These are phyloP conservation scores for Gamarada debralockiae DNA, from an alignment of 495 filamentous ascomycete species.

Conservation along the genomic window DNA sequence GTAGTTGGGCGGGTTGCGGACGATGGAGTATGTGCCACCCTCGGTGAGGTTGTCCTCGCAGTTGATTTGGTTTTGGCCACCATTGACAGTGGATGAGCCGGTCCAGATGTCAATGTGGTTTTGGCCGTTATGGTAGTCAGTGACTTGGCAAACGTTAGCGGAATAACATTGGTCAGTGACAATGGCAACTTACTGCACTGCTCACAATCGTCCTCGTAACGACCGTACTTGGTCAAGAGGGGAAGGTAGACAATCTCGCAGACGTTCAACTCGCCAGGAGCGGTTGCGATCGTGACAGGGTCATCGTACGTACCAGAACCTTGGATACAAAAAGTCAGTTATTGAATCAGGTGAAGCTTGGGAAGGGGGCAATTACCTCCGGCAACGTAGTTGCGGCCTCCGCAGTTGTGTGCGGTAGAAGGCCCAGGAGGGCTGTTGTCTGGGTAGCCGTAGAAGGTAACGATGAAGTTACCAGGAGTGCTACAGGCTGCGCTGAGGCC, in stretches of 20 bases:
- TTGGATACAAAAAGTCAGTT: slow-evolving; percentile 14
- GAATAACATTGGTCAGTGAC: neutral
- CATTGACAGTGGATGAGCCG: slow-evolving; percentile 30
- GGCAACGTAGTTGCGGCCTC: neutral
- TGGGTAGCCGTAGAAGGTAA: slow-evolving; percentile 35
- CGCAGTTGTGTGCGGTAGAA: slow-evolving; percentile 29
- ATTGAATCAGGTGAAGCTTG: neutral
- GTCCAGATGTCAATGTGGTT: slow-evolving; percentile 39
- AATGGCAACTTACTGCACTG: slow-evolving; percentile 15
- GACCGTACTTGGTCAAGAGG: neutral
- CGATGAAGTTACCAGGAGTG: slow-evolving; percentile 24
- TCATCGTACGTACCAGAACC: slow-evolving; percentile 40
- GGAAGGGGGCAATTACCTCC: neutral
- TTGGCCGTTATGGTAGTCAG: neutral
- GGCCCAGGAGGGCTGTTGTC: slow-evolving; percentile 42
- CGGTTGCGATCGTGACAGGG: slow-evolving; percentile 43
- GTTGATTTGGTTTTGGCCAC: slow-evolving; percentile 27
- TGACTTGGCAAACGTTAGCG: neutral
- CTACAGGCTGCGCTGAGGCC: slow-evolving; percentile 18
- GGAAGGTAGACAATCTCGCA: slow-evolving; percentile 43
- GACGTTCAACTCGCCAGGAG: slow-evolving; percentile 32
- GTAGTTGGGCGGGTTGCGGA: neutral
- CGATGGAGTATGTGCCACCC: neutral
- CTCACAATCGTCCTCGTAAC: slow-evolving; percentile 13
- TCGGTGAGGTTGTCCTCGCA: slow-evolving; percentile 37